phyloP scores from a whole-genome alignment of 2,329 filamentous ascomycete genomes.

The Fusarium zealandicum region DNA sequence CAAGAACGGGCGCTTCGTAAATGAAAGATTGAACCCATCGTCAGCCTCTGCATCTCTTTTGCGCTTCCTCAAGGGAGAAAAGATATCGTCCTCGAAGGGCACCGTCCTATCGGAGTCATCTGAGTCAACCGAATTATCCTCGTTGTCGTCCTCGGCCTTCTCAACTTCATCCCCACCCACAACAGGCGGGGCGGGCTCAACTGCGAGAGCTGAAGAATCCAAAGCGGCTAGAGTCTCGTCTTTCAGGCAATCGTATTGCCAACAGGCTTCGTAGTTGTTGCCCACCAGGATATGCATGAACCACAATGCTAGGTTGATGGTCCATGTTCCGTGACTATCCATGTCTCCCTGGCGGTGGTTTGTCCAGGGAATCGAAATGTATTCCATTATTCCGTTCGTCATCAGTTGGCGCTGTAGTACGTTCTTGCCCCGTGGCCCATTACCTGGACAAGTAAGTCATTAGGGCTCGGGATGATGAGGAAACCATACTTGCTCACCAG shows the following conservation, averaged over 20 bases:
- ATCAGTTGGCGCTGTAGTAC: constrained; percentile 7
- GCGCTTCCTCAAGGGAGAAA: background rate
- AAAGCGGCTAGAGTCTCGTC: background rate
- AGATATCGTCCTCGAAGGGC: background rate
- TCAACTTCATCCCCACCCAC: background rate
- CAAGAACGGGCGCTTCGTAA: background rate
- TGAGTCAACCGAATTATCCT: background rate
- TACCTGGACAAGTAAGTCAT: background rate
- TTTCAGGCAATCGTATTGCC: constrained; percentile 11
- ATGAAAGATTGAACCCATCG: background rate
- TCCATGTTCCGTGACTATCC: constrained; percentile 1
- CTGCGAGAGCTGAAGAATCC: too few relatives aligned
- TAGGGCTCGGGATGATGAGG: too few relatives aligned
- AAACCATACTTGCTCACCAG: background rate
- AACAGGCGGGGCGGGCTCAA: too few relatives aligned
- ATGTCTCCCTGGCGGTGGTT: constrained; percentile 6
- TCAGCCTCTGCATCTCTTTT: background rate
- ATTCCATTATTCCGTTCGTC: constrained; percentile 23
- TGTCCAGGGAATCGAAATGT: constrained; percentile 22
- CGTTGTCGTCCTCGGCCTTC: background rate
- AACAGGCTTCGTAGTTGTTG: constrained; percentile 16
- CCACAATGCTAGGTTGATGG: constrained; percentile 26
- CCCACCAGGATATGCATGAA: constrained; percentile 26
- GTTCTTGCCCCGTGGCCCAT: background rate
- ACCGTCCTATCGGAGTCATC: background rate